Evolutionary conservation across 2,329 filamentous ascomycete species (phyloP).

Genomic region (Neonectria hederae): DNA sequence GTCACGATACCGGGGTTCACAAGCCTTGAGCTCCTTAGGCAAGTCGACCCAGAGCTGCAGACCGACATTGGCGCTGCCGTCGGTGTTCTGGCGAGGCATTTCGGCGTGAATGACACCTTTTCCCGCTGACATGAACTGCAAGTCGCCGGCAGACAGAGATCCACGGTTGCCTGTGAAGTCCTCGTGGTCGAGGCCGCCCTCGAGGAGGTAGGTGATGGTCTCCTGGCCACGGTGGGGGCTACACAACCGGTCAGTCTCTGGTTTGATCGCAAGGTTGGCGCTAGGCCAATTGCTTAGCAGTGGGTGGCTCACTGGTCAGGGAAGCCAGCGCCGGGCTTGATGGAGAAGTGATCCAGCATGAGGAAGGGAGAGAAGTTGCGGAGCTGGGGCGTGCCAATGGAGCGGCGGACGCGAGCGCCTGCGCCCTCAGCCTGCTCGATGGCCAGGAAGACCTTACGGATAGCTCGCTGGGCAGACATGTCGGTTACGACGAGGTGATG

Average conservation of each 20-base stretch:
- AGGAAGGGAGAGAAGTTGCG: conserved; percentile 92
- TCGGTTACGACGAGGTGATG: conserved; percentile 52
- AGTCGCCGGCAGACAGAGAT: conserved; percentile 84
- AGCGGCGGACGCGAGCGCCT: conserved; percentile 86
- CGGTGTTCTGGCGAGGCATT: conserved; percentile 84
- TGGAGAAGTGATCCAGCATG: conserved; percentile 93
- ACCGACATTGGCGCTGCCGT: conserved; percentile 82
- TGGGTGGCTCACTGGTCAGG: conserved; percentile 73
- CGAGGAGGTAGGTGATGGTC: conserved; percentile 87
- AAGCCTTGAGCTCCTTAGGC: conserved; percentile 81
- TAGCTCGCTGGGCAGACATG: conserved; percentile 77
- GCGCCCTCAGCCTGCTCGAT: conserved; percentile 88
- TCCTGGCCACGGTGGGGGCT: conserved; percentile 81
- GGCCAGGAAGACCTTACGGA: conserved; percentile 85
- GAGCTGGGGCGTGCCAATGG: conserved; percentile 84
- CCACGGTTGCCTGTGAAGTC: conserved; percentile 89
- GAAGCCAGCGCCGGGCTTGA: conserved; percentile 84
- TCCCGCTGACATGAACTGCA: conserved; percentile 98
- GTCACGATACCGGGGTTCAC: conserved; percentile 93
- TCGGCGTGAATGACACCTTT: conserved; percentile 93
- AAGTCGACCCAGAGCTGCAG: conserved; percentile 97
- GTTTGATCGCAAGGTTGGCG: neutral
- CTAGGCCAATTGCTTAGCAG: neutral
- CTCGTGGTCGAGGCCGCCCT: conserved; percentile 88
- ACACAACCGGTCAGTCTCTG: neutral